Evolutionary conservation across 2,329 filamentous ascomycete genomes (phyloP).

Genomic region (Ophiocordyceps unilateralis): DNA sequence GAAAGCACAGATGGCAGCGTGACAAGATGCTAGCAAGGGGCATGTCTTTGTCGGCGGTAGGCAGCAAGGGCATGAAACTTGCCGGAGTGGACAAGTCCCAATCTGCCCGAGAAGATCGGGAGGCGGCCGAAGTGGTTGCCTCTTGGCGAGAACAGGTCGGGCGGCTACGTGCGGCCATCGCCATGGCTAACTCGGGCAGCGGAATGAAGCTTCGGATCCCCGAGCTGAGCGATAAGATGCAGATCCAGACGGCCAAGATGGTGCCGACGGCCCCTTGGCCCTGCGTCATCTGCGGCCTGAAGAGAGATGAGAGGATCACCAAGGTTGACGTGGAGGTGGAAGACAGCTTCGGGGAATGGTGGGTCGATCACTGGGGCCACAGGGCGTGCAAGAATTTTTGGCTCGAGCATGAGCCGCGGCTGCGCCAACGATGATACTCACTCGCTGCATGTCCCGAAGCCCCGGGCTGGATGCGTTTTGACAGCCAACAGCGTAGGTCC

Average conservation of each 20-base stretch:
- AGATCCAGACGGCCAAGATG: constrained; percentile 51
- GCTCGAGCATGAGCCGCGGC: constrained; percentile 52
- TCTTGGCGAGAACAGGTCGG: constrained; percentile 64
- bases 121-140: constrained; percentile 59
- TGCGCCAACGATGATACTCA: constrained; percentile 44
- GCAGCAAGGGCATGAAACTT: constrained; percentile 79
- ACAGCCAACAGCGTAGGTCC: background rate
- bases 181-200: constrained; percentile 44
- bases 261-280: constrained; percentile 56
- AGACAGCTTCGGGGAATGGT: constrained; percentile 94
- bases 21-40: constrained; percentile 71
- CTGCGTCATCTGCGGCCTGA: constrained; percentile 76
- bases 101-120: constrained; percentile 65
- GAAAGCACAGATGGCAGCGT: constrained; percentile 78
- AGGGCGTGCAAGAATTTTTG: constrained; percentile 71
- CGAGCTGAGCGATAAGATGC: constrained; percentile 53
- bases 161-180: constrained; percentile 54
- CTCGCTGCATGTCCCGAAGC: background rate
- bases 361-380: constrained; percentile 79
- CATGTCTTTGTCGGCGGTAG: constrained; percentile 70
- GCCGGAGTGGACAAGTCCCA: constrained; percentile 72
- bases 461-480: background rate
- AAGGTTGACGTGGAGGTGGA: constrained; percentile 63
- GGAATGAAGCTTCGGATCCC: constrained; percentile 40
- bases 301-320: constrained; percentile 64